Evolutionary conservation across 164 flowering plant genomes (phyloP).

Genomic region (Magnolia changhungtana): DNA sequence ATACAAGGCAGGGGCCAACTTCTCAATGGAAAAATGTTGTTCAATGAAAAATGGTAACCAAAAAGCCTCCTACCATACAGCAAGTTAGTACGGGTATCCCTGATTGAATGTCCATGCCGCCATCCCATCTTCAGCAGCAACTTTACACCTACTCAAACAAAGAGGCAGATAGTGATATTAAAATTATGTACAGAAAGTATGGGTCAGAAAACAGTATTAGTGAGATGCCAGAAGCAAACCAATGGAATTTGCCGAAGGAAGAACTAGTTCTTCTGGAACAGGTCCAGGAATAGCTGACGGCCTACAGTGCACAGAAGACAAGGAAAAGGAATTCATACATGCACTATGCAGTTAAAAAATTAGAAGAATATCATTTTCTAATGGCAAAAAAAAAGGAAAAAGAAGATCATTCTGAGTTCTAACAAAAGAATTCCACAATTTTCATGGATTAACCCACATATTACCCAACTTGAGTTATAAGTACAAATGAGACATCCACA

Average conservation of each 20-base stretch:
- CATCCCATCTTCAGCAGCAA: slow-evolving; percentile 94
- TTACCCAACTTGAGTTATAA: too few relatives aligned
- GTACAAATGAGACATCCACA: too few relatives aligned
- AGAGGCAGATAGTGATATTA: background rate
- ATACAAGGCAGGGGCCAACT: background rate
- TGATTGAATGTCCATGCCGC: slow-evolving; percentile 83
- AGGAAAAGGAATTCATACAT: background rate
- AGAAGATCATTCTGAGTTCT: too few relatives aligned
- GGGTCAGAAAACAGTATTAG: background rate
- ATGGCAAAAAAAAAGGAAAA: too few relatives aligned
- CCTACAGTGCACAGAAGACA: slow-evolving; percentile 31
- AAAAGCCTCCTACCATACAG: slow-evolving; percentile 56
- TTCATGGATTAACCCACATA: too few relatives aligned
- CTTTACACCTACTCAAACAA: slow-evolving; percentile 57
- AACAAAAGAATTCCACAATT: too few relatives aligned
- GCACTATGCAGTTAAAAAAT: background rate
- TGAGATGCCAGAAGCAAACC: slow-evolving; percentile 42
- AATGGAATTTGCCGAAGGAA: slow-evolving; percentile 72
- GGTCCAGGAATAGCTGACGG: slow-evolving; percentile 94
- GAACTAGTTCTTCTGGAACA: slow-evolving; percentile 83
- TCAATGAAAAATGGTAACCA: background rate
- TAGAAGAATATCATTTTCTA: too few relatives aligned
- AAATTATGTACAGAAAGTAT: background rate
- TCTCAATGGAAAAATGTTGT: too few relatives aligned
- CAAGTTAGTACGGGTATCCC: slow-evolving; percentile 46